These are phyloP conservation scores for Holtermanniella nyarrowii DNA, from an alignment of 768 basidiomycete species.

Conservation along the genomic window DNA sequence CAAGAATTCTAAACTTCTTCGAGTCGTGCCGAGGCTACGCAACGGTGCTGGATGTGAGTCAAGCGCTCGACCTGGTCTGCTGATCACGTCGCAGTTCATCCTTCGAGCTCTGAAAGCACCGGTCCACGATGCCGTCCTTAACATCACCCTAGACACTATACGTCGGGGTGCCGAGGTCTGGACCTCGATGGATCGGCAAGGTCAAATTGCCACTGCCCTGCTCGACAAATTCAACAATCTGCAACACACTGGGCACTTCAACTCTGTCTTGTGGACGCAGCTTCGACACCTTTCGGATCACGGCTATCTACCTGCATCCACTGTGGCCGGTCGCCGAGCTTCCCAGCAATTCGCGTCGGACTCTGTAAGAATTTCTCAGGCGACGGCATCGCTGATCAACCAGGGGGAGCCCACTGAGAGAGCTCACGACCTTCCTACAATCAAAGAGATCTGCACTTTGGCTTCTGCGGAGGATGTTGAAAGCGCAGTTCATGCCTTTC, in stretches of 20 bases:
- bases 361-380: no score
- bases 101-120: slow-evolving; percentile 14
- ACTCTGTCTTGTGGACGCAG: slow-evolving; percentile 6
- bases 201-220: slow-evolving; percentile 16
- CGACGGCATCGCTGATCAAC: no score
- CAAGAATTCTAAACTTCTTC: slow-evolving; percentile 23
- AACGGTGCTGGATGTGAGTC: slow-evolving; percentile 23
- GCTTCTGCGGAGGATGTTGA: not conserved
- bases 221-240: slow-evolving; percentile 16
- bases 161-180: slow-evolving; percentile 26
- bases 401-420: no score
- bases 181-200: slow-evolving; percentile 34
- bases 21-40: slow-evolving; percentile 16
- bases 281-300: not conserved
- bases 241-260: slow-evolving; percentile 7
- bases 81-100: slow-evolving; percentile 10
- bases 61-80: not conserved
- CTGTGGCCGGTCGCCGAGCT: not conserved
- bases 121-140: slow-evolving; percentile 22
- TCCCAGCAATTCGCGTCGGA: not conserved
- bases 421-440: no score
- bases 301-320: not conserved
- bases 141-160: slow-evolving; percentile 20
- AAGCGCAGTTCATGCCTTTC: not conserved
- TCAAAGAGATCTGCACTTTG: no score